Base-by-base conservation (phyloP, 768 basidiomycete species). In the Russula dissimulans region DNA sequence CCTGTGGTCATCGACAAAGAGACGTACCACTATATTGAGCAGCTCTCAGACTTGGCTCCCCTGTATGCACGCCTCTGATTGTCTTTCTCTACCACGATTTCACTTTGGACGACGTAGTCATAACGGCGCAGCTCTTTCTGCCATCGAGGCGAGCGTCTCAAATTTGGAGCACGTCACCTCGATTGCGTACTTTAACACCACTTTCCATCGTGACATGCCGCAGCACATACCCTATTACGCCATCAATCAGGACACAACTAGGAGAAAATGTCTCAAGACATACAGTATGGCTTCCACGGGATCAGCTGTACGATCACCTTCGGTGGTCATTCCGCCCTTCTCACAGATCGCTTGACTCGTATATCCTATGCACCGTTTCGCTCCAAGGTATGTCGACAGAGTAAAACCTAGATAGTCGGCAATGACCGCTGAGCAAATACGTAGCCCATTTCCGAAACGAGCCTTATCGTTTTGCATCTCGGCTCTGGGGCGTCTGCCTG, bases 261-360 rank as follows among this genome's bases (percentile, higher is more conserved):
- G 75, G 42, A 73, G 81, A 46, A 82, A 83, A 47, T 87, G 88
- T 0, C 76, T 95, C 47, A 83, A 83, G 69, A 94, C n/a, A n/a
- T n/a, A n/a, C n/a, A 92, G 71, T 95, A 95, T 68, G 94, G 94
- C 17, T 94, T 94, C 71, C 94, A 97, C 67, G 94, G 94, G 3
- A 69, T 93, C 66, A 86, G 85, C 65, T 89, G 86, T 82, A 62
- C 34, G 80, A 73, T 47, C 18, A 12, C 18, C 26, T 14, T 26
- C 15, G 4, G 26, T 22, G 18, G 18, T 11, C 11, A n/a, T 26
- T 29, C 12, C 22, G n/a, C n/a, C n/a, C n/a, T n/a, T n/a, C 5
- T 52, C 12, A 52, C 29, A 36, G 15, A 29, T 52, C n/a, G 39
- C 8, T 18, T 39, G 50, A 51, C 18, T 39, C 50, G 22, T 51